Evolutionary conservation across 345 rosid species (phyloP), one percentile per base, ranked within the genome.

Genomic region (Salix purpurea): DNA sequence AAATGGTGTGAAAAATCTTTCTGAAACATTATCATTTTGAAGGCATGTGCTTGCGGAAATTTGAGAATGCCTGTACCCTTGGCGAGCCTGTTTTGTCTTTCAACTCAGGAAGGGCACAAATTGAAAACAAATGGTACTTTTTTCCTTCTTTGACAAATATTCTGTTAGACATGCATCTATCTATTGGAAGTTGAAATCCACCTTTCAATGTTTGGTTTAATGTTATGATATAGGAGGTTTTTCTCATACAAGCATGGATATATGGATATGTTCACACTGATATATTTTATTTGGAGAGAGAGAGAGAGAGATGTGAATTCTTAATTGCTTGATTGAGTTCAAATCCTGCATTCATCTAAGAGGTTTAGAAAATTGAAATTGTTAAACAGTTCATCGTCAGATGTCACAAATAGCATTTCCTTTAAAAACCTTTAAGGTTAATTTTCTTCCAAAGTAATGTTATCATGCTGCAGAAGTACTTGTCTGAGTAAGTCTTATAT

Each of bases 31-130:
- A 50, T 82, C 42, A 81, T 16, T 78, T 65, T 83, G 82, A 83
- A 94, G 98, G 95, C 71, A 82, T 91, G 87, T 92, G 97, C 88
- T 86, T 83, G 82, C 80, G 84, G 84, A 91, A 94, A 83, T 91
- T 82, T 67, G 84, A 87, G 82, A 94, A 87, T 72, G 93, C 91
- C 65, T 87, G 85, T 58, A 71, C 79, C 42, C 79, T 81, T 65
- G 94, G 96, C 44, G 93, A 90, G 87, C 84, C 88, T 77, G 84
- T 92, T 75, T 79, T 91, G 82, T 89, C 96, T 74, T 87, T 86
- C 78, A 74, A 84, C 79, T 81, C 86, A 19, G 96, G 92, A 58
- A 78, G 87, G 78, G 93, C 93, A 28, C 93, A 88, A 68, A 82
- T 92, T 80, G 88, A 89, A 81, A 91, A 86, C 82, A 86, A 90